Percentiles rank a stretch among this genome's conserved stretches.
phyloP scores from a whole-genome alignment of 495 filamentous ascomycete genomes.

The Chaetomium tenue region DNA sequence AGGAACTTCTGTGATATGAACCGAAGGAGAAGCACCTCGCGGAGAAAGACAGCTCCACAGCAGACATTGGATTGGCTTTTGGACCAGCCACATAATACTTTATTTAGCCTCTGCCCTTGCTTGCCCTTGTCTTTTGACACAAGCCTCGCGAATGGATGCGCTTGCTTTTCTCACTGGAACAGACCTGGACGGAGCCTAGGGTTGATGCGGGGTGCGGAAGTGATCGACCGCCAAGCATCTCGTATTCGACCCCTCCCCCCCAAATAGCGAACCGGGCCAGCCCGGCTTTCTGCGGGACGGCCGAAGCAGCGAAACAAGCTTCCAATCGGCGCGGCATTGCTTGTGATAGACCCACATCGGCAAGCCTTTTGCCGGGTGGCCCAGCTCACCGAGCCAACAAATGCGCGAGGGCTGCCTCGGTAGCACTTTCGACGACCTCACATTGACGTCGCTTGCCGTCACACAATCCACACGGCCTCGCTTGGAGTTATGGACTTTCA shows the following conservation, averaged over 20 bases:
- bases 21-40: too few species aligned
- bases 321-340: not conserved
- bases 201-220: conserved; percentile 4
- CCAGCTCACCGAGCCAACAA: not conserved
- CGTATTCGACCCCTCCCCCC: conserved; percentile 11
- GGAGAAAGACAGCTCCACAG: too few species aligned
- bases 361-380: not conserved
- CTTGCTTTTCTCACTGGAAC: not conserved
- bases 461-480: too few species aligned
- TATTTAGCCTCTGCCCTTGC: too few species aligned
- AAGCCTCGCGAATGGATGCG: too few species aligned
- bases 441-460: not conserved
- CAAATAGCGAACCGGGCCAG: not conserved
- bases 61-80: too few species aligned
- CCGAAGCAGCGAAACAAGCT: conserved; percentile 10
- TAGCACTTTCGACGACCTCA: not conserved
- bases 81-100: too few species aligned
- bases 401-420: not conserved
- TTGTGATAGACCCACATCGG: not conserved
- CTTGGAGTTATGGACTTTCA: too few species aligned
- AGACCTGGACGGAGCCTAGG: too few species aligned
- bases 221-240: conserved; percentile 14
- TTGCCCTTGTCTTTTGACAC: too few species aligned
- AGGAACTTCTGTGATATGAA: too few species aligned
- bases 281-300: conserved; percentile 7